Conservation (phyloP, 2,329 filamentous ascomycete genomes). For the Alternaria dauci region DNA sequence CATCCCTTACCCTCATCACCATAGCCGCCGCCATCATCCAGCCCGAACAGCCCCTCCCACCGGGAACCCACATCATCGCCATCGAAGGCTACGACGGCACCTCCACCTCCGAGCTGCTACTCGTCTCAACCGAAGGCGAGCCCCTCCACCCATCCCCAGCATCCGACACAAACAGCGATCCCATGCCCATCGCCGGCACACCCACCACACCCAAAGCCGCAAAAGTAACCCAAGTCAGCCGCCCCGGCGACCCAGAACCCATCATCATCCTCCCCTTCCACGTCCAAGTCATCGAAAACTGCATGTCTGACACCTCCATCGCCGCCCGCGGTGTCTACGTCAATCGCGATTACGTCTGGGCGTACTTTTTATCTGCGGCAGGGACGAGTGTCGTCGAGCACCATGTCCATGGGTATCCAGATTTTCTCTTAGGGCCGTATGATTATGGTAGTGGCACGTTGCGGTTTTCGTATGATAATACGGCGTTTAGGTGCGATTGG, state of each 20-base stretch:
- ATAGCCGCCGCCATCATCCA: neutral
- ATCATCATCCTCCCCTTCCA: slow-evolving; percentile 29
- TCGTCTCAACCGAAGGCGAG: neutral
- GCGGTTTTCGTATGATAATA: slow-evolving; percentile 15
- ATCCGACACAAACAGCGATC: no score
- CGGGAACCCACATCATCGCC: neutral
- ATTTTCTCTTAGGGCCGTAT: slow-evolving; percentile 15
- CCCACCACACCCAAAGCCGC: neutral
- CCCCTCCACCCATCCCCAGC: neutral
- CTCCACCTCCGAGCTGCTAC: neutral
- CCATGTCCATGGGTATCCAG: slow-evolving; percentile 7
- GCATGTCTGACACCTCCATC: neutral
- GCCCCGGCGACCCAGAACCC: slow-evolving; percentile 2
- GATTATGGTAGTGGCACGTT: neutral
- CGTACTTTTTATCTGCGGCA: neutral
- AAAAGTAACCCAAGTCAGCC: slow-evolving; percentile 1
- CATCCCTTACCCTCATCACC: neutral
- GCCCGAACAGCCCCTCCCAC: neutral
- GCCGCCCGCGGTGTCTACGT: neutral
- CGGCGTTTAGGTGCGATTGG: slow-evolving; percentile 20
- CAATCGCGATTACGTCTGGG: neutral
- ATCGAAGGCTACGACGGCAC: neutral
- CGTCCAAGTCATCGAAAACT: slow-evolving; percentile 18
- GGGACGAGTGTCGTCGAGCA: slow-evolving; percentile 4
- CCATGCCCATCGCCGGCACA: neutral